These are phyloP conservation scores for Rusavskia elegans DNA, from an alignment of 495 filamentous ascomycete genomes.

Conservation along the genomic window DNA sequence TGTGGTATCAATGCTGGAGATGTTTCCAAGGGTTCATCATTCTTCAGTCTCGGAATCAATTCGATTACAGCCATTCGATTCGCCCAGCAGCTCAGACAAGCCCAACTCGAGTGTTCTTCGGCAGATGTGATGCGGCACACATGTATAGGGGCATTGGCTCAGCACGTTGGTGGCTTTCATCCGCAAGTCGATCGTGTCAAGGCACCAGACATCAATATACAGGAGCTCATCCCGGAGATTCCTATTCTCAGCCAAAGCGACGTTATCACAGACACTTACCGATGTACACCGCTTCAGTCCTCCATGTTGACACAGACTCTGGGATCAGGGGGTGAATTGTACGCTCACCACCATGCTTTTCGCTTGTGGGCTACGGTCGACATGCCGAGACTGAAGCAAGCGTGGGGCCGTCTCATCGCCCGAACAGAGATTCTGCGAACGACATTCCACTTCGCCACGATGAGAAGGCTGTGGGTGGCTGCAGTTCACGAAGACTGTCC, in stretches of 20 bases:
- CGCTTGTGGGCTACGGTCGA: conserved; percentile 2
- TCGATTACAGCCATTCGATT: conserved; percentile 23
- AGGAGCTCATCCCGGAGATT: background rate
- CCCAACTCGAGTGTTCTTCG: conserved; percentile 16
- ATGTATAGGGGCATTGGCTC: conserved; percentile 16
- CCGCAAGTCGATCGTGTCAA: background rate
- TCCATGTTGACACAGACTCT: conserved; percentile 17
- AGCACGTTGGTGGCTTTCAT: conserved; percentile 5
- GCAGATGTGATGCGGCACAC: conserved; percentile 22
- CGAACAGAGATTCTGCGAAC: conserved; percentile 16
- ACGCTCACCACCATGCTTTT: conserved; percentile 16
- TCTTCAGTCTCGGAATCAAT: conserved; percentile 21
- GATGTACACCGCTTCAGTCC: conserved; percentile 17
- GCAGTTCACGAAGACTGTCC: conserved; percentile 2
- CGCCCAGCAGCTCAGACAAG: conserved; percentile 14
- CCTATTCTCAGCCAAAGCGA: background rate
- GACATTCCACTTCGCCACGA: conserved; percentile 8
- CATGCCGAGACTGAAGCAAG: background rate
- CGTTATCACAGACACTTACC: conserved; percentile 6
- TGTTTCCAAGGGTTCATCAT: conserved; percentile 18
- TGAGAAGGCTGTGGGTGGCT: conserved; percentile 5
- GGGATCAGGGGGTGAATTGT: conserved; percentile 11
- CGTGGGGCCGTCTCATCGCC: conserved; percentile 4
- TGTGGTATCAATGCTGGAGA: conserved; percentile 6
- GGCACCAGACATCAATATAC: background rate